phyloP scores from a whole-genome alignment of 192 early-diverging fungal species.

The Entomortierella parvispora region DNA sequence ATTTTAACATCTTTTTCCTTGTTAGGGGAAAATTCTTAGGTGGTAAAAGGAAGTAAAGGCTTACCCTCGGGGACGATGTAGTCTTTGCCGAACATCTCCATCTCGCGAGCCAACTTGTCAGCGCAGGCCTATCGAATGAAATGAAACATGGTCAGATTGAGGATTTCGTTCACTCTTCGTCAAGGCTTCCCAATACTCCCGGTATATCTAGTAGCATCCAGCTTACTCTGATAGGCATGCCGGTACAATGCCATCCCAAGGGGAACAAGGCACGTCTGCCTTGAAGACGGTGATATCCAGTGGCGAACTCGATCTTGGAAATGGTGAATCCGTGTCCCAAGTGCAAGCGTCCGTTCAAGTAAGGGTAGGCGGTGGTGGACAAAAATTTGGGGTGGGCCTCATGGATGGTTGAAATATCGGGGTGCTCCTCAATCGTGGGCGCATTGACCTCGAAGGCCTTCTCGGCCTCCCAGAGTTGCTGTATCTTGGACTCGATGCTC shows the following conservation, averaged over 20 bases:
- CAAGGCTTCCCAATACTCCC: not conserved
- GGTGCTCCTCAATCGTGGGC: conserved; percentile 73
- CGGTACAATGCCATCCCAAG: conserved; percentile 98
- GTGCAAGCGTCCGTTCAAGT: conserved; percentile 95
- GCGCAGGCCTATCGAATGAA: conserved; percentile 74
- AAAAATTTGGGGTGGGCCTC: conserved; percentile 87
- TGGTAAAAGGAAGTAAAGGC: not conserved
- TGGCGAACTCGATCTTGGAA: conserved; percentile 96
- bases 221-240: conserved; percentile 97
- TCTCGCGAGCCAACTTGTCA: conserved; percentile 86
- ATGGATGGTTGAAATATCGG: conserved; percentile 61
- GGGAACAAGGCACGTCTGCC: conserved; percentile 95
- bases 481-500: conserved; percentile 78
- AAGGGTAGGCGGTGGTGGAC: conserved; percentile 96
- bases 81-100: conserved; percentile 83
- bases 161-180: not conserved
- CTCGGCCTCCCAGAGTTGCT: conserved; percentile 80
- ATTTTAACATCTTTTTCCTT: conserved; percentile 32
- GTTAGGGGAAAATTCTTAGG: too few species aligned
- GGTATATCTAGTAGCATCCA: not conserved
- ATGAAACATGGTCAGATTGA: too few species aligned
- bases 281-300: conserved; percentile 91
- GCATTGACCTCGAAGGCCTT: conserved; percentile 89
- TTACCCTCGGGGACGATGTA: conserved; percentile 38
- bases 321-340: conserved; percentile 97